These are phyloP conservation scores for Lignosus rhinocerotis DNA, from an alignment of 1,284 basidiomycete genomes.

Conservation along the genomic window DNA sequence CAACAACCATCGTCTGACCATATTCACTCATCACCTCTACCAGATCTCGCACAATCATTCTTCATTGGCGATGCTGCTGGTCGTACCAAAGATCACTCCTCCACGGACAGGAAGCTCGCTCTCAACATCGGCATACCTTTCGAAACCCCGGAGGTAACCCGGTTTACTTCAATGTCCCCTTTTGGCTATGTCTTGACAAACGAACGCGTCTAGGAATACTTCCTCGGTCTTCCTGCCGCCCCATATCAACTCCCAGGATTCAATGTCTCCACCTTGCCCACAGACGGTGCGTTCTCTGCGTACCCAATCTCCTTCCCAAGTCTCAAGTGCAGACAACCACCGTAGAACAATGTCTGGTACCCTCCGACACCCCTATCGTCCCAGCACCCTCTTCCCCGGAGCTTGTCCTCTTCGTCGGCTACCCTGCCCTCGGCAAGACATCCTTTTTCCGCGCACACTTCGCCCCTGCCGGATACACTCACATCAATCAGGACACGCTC, in stretches of 20 bases:
- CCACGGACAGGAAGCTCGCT: constrained; percentile 86
- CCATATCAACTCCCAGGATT: constrained; percentile 59
- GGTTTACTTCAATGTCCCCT: constrained; percentile 12
- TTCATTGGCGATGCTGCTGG: constrained; percentile 94
- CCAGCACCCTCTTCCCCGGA: constrained; percentile 45
- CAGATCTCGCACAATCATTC: constrained; percentile 70
- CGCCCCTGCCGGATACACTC: constrained; percentile 65
- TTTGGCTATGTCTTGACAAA: constrained; percentile 1
- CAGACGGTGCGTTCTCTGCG: constrained; percentile 38
- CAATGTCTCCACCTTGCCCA: constrained; percentile 48
- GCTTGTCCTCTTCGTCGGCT: constrained; percentile 86
- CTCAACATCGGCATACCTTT: constrained; percentile 74
- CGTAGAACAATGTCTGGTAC: constrained; percentile 59
- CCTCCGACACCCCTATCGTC: constrained; percentile 62
- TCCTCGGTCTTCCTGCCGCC: constrained; percentile 56
- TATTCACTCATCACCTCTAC: neutral
- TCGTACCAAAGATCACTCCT: constrained; percentile 69
- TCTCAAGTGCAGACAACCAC: neutral
- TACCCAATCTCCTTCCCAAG: neutral
- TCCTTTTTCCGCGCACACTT: constrained; percentile 78
- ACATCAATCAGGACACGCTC: constrained; percentile 87
- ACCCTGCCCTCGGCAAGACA: constrained; percentile 87
- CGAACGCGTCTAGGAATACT: constrained; percentile 64
- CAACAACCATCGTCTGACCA: neutral
- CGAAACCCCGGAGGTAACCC: constrained; percentile 59